phyloP scores from a whole-genome alignment of 2,329 filamentous ascomycete genomes.

The Chalara sp. region DNA sequence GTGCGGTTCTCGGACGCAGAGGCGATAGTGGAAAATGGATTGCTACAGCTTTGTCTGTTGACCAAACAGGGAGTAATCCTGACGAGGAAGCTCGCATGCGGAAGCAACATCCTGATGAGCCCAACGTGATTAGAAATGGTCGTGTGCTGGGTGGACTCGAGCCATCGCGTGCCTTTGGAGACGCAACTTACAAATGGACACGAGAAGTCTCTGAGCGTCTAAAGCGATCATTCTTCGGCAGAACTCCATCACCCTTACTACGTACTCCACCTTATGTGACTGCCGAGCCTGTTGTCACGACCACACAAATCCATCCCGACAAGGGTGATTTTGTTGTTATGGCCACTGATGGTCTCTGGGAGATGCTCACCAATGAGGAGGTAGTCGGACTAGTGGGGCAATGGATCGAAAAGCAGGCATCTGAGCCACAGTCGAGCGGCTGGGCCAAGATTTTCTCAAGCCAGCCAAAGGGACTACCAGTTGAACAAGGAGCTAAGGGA shows the following conservation, averaged over 20 bases:
- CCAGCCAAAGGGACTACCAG: constrained; percentile 55
- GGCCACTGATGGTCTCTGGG: constrained; percentile 95
- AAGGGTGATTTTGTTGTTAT: constrained; percentile 94
- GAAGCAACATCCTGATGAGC: constrained; percentile 81
- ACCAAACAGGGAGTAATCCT: constrained; percentile 87
- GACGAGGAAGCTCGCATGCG: constrained; percentile 79
- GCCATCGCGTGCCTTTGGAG: constrained; percentile 89
- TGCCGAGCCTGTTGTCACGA: constrained; percentile 89
- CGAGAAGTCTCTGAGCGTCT: constrained; percentile 77
- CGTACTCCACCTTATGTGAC: constrained; percentile 96
- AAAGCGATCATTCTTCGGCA: constrained; percentile 80
- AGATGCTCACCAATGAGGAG: constrained; percentile 98
- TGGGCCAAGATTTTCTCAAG: constrained; percentile 62
- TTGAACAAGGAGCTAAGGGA: constrained; percentile 55
- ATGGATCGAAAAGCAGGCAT: constrained; percentile 78
- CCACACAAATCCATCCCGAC: constrained; percentile 81
- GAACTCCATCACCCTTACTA: constrained; percentile 67
- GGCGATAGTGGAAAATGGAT: constrained; percentile 81
- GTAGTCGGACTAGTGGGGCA: constrained; percentile 93
- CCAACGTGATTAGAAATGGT: constrained; percentile 79
- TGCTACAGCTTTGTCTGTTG: constrained; percentile 80
- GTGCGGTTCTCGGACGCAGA: constrained; percentile 82
- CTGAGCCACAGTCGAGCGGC: background rate
- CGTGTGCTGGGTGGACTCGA: constrained; percentile 88
- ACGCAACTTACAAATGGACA: constrained; percentile 96